Evolutionary conservation across 2,329 filamentous ascomycete species (phyloP), one percentile per base, ranked within the genome.

Genomic region (Trichoderma koningii): DNA sequence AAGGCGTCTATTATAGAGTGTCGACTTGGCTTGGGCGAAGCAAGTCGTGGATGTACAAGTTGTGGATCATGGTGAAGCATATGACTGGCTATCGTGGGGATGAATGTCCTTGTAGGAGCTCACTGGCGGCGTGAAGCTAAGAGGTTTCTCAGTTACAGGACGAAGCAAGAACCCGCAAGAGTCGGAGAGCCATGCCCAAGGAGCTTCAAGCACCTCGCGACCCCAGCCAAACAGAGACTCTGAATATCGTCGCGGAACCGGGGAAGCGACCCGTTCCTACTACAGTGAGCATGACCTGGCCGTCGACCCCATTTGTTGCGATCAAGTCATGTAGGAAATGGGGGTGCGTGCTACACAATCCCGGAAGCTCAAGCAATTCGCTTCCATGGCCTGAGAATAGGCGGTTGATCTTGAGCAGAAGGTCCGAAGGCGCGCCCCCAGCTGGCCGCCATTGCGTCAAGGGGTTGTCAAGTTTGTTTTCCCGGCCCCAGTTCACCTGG

Each of bases 141-240:
- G 30, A 48, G 42, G 53, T 63, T 50, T 66, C 61, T 67, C 64
- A 66, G 68, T 65, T 63, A 70, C 68, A 69, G 67, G 63, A 67
- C 67, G 59, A 73, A 68, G 73, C 71, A 73, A 72, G 71, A 68
- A 75, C 70, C 73, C 73, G 73, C 68, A 55, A 64, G 48, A 69
- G 69, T 67, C 70, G 68, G 71, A 73, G 69, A 65, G 60, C 64
- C 60, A 70, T 70, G 64, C 68, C 67, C 65, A 64, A 66, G 69
- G 63, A 67, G 63, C 55, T 65, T 59, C 67, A 67, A 55, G 51
- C 56, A 66, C 63, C 64, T 74, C 73, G 71, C 69, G 67, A 73
- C 67, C 57, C 59, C 67, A 67, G 66, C 73, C 73, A 75, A 74
- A 70, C 69, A 74, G 68, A 72, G 66, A 28, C 64, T 61, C 64